Evolutionary conservation across 2,329 filamentous ascomycete genomes (phyloP), one percentile per base, ranked within the genome.

Genomic region (Grosmannia serpens): DNA sequence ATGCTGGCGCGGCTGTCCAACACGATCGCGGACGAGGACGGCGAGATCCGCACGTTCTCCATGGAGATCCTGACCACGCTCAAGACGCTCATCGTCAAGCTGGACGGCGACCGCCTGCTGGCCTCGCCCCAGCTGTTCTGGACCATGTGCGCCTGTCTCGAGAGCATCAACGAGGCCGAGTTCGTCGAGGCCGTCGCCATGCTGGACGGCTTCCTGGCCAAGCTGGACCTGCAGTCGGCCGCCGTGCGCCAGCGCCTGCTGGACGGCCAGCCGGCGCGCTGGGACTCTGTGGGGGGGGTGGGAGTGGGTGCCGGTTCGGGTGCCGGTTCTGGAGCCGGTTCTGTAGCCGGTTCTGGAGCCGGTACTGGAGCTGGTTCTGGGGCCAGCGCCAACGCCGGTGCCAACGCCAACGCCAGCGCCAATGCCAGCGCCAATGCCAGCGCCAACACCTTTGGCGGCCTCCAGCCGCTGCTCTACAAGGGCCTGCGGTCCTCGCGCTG

Each of bases 41-140:
- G 85, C 0, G 92, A 97, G 72, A 95, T 96, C 57, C 90, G 96
- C 67, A 92, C 91, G 0, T 99, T 99, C 67, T 95, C 94, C 0
- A 92, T 97, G 86, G 95, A 99, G 69, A 97, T 99, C 59, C 73
- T 99, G 57, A 96, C 91, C 0, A 99, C 95, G 0, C 72, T 99
- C 56, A 91, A 95, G 68, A 91, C 91, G 0, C 87, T 99, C 51
- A 95, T 99, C 59, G 82, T 85, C 64, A 94, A 92, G 58, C 75
- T 97, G 31, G 86, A 91, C 24, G 79, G 87, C 0, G 82, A 87
- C 44, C 87, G 91, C 68, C 78, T 99, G 2, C 73, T 95, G 53
- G 84, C 85, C n/a, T 96, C 96, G 64, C 94, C 94, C 1, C 92
- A 97, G 67, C 77, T 99, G 1, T 97, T 99, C 72, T 99, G 95